Conservation (phyloP, 352 stramenopile genomes). For the Phytophthora pini region DNA sequence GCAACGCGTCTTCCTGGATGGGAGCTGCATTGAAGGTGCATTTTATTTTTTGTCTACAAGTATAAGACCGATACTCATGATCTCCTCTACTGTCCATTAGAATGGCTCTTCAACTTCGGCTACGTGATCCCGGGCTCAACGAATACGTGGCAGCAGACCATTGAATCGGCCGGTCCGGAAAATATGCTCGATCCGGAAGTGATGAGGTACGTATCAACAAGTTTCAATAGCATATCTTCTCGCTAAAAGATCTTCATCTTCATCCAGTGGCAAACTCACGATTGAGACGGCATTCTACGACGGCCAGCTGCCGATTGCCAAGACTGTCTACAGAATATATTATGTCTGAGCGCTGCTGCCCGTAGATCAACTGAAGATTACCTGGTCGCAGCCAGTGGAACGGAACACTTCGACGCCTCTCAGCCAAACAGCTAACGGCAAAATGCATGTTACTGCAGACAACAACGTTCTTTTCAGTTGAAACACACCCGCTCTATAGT, state of each 20-base stretch:
- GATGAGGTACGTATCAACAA: slow-evolving; percentile 63
- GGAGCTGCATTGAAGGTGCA: slow-evolving; percentile 91
- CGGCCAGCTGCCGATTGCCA: slow-evolving; percentile 85
- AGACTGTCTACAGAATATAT: slow-evolving; percentile 94
- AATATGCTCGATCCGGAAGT: slow-evolving; percentile 89
- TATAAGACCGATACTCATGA: neutral
- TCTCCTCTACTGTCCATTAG: slow-evolving; percentile 36
- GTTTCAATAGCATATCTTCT: neutral
- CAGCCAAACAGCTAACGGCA: slow-evolving; percentile 19
- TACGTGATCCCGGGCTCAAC: slow-evolving; percentile 96
- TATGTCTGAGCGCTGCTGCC: slow-evolving; percentile 73
- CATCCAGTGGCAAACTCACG: slow-evolving; percentile 88
- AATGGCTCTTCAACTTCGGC: slow-evolving; percentile 96
- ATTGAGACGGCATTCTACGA: slow-evolving; percentile 98
- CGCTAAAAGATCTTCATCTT: neutral
- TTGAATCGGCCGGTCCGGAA: slow-evolving; percentile 87
- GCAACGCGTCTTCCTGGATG: slow-evolving; percentile 90
- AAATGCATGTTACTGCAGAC: slow-evolving; percentile 30
- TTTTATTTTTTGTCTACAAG: neutral
- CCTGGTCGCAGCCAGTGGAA: slow-evolving; percentile 1
- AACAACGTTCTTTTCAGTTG: slow-evolving; percentile 14
- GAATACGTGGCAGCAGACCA: slow-evolving; percentile 97
- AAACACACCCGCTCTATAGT: slow-evolving; percentile 35
- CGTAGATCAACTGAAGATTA: slow-evolving; percentile 3
- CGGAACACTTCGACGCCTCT: slow-evolving; percentile 2